A percentile compares a stretch with the other conserved stretches of the same genome.
Conservation (phyloP, 2,329 filamentous ascomycete species). For the Lecanicillium sp. region DNA sequence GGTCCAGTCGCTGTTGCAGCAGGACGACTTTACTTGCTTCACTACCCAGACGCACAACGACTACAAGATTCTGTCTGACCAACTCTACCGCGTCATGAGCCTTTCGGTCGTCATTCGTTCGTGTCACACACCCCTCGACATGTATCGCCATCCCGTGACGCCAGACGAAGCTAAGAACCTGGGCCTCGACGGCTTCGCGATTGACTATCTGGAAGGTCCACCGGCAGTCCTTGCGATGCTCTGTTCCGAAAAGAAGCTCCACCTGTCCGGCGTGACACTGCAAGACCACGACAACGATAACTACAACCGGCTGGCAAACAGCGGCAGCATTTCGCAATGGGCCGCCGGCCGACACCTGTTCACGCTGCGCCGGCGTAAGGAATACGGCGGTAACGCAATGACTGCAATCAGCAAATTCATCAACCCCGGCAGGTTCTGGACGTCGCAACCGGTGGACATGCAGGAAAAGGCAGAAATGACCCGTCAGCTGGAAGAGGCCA, state of each 20-base stretch:
- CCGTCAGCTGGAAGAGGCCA: slow-evolving; percentile 41
- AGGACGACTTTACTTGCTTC: slow-evolving; percentile 57
- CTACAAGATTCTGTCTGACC: slow-evolving; percentile 63
- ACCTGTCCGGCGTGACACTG: slow-evolving; percentile 60
- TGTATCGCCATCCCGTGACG: slow-evolving; percentile 50
- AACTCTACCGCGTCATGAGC: slow-evolving; percentile 56
- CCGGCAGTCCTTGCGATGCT: slow-evolving; percentile 82
- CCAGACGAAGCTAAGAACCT: slow-evolving; percentile 46
- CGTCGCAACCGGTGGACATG: slow-evolving; percentile 66
- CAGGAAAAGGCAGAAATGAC: slow-evolving; percentile 58
- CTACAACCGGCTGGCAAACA: slow-evolving; percentile 57
- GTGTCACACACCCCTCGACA: slow-evolving; percentile 43
- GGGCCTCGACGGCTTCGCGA: slow-evolving; percentile 75
- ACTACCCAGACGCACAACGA: slow-evolving; percentile 72
- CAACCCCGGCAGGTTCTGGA: slow-evolving; percentile 62
- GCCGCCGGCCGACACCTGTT: slow-evolving; percentile 61
- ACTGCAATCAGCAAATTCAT: slow-evolving; percentile 63
- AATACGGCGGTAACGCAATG: slow-evolving; percentile 71
- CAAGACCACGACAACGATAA: slow-evolving; percentile 59
- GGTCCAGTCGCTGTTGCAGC: slow-evolving; percentile 45
- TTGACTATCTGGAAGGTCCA: slow-evolving; percentile 75
- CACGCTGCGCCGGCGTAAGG: slow-evolving; percentile 61
- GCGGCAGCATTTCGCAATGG: slow-evolving; percentile 58
- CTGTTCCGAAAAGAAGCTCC: slow-evolving; percentile 64
- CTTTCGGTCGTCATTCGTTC: slow-evolving; percentile 69